These are phyloP conservation scores for Coniella lustricola DNA, from an alignment of 2,329 filamentous ascomycete species.

Conservation along the genomic window DNA sequence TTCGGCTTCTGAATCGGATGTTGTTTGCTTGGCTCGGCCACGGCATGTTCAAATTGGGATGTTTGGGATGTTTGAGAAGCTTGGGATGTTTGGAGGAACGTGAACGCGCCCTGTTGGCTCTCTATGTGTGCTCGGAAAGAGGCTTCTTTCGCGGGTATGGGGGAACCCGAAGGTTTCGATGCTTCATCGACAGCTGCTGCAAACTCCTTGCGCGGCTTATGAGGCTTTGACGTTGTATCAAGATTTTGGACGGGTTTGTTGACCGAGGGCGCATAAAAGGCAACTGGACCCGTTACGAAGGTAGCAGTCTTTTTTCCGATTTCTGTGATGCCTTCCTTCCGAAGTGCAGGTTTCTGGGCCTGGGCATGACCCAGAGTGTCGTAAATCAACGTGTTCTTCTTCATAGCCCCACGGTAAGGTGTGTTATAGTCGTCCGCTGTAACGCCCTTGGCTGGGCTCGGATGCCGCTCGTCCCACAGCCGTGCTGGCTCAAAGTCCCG, in stretches of 20 bases:
- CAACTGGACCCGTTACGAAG: background rate
- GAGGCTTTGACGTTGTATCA: background rate
- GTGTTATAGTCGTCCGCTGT: constrained; percentile 6
- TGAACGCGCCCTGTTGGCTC: background rate
- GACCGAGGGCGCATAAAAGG: constrained; percentile 10
- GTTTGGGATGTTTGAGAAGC: no score
- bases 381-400: constrained; percentile 10
- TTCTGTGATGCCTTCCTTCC: background rate
- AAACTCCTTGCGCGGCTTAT: background rate
- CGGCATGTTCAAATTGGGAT: background rate
- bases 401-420: constrained; percentile 6
- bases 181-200: background rate
- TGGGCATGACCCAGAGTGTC: constrained; percentile 3
- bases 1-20: background rate
- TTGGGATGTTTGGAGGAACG: background rate
- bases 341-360: constrained; percentile 5
- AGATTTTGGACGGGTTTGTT: constrained; percentile 9
- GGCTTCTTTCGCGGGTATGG: background rate
- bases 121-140: background rate
- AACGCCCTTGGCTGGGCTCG: constrained; percentile 13
- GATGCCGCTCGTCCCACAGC: constrained; percentile 14
- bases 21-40: background rate
- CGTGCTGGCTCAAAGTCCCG: constrained; percentile 14
- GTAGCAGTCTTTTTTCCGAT: background rate
- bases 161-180: background rate